phyloP scores from a whole-genome alignment of 2,329 filamentous ascomycete species.

The Aspergillus sp. region DNA sequence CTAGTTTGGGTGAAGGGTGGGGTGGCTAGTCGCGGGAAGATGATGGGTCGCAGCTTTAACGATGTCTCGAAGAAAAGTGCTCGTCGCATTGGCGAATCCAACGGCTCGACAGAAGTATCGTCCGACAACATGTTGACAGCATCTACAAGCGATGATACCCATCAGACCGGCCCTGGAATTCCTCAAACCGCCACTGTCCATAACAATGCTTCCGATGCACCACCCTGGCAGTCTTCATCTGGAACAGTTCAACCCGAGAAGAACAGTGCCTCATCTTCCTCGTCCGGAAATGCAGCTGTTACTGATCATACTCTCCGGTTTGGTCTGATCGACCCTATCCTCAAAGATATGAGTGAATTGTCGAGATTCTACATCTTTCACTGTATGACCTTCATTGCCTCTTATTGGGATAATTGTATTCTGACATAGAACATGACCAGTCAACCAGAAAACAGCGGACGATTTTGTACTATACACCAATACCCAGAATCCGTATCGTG shows the following conservation, averaged over 20 bases:
- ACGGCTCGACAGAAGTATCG: neutral
- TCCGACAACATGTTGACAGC: neutral
- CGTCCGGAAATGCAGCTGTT: neutral
- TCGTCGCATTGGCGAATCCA: conserved; percentile 1
- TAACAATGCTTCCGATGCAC: neutral
- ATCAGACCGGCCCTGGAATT: conserved; percentile 6
- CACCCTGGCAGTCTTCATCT: neutral
- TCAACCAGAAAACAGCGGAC: conserved; percentile 33
- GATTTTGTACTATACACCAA: conserved; percentile 42
- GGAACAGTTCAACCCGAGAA: neutral
- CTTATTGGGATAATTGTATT: neutral
- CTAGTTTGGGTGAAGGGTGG: conserved; percentile 37
- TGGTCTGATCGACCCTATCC: conserved; percentile 39
- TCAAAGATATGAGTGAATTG: conserved; percentile 38
- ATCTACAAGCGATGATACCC: neutral
- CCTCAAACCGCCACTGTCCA: too few species aligned
- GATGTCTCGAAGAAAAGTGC: conserved; percentile 21
- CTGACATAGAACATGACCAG: conserved; percentile 9
- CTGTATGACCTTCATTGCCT: conserved; percentile 22
- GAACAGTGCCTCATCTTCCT: neutral
- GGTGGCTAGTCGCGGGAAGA: conserved; percentile 38
- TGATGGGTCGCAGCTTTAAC: conserved; percentile 47
- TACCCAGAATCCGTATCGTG: conserved; percentile 42
- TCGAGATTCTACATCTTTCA: conserved; percentile 42
- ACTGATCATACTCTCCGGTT: conserved; percentile 25